These are phyloP conservation scores for Cenococcum geophilum DNA, from an alignment of 495 filamentous ascomycete species.

Conservation along the genomic window DNA sequence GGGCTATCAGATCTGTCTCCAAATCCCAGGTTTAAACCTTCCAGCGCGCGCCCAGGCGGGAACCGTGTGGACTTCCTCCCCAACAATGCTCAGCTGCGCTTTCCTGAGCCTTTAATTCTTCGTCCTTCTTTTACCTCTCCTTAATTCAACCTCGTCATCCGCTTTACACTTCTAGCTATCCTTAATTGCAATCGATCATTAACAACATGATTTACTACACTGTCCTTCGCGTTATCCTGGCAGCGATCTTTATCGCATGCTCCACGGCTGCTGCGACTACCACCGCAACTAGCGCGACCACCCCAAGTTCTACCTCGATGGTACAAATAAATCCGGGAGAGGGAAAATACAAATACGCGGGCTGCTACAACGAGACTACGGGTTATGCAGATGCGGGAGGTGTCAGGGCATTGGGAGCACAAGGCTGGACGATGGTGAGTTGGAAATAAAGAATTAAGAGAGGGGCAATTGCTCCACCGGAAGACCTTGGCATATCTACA, in stretches of 20 bases:
- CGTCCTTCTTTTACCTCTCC: background rate
- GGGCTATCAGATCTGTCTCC: too few relatives aligned
- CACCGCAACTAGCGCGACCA: background rate
- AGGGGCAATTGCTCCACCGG: too few relatives aligned
- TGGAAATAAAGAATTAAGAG: background rate
- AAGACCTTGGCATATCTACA: background rate
- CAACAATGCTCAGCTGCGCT: too few relatives aligned
- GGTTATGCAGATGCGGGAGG: background rate
- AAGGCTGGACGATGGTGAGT: conserved; percentile 5
- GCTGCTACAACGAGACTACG: conserved; percentile 2
- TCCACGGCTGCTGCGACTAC: background rate
- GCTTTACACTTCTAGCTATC: background rate
- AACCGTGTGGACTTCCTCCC: too few relatives aligned
- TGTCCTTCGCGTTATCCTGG: background rate
- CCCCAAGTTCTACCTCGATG: background rate
- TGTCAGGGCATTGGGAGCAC: background rate
- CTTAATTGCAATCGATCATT: background rate
- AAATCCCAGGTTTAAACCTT: too few relatives aligned
- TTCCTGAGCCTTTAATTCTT: too few relatives aligned
- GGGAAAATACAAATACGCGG: conserved; percentile 1
- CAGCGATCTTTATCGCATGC: background rate
- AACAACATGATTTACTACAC: background rate
- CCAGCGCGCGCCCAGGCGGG: too few relatives aligned
- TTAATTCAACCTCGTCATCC: background rate
- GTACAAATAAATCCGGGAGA: background rate